Evolutionary conservation across 768 basidiomycete species (phyloP).

Genomic region (Leccinum variicolor): DNA sequence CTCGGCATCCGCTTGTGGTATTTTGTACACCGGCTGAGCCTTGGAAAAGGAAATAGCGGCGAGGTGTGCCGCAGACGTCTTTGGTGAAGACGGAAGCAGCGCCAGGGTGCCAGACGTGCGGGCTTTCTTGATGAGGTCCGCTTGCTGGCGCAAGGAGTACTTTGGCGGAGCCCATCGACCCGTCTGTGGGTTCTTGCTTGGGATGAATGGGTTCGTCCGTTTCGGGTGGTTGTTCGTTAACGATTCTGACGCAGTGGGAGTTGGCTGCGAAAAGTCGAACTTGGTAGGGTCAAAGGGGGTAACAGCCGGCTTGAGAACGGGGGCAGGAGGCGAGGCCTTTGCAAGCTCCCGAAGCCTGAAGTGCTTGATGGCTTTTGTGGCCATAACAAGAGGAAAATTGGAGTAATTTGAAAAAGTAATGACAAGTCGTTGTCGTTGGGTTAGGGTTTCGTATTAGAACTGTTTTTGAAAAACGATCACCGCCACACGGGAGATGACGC

Average conservation of each 20-base stretch:
- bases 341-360: conserved; percentile 27
- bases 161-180: conserved; percentile 67
- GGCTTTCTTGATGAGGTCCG: conserved; percentile 74
- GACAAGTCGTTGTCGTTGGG: accelerated
- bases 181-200: conserved; percentile 54
- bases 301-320: conserved; percentile 25
- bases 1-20: background rate
- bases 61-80: conserved; percentile 36
- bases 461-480: too few relatives aligned
- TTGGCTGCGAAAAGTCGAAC: conserved; percentile 19
- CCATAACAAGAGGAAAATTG: conserved; percentile 12
- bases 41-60: conserved; percentile 19
- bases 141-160: conserved; percentile 74
- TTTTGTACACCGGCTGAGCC: conserved; percentile 8
- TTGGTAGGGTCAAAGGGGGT: conserved; percentile 17
- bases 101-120: conserved; percentile 48
- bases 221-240: conserved; percentile 17
- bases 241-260: background rate
- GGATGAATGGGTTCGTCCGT: conserved; percentile 64
- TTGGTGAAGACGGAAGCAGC: conserved; percentile 68
- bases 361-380: conserved; percentile 23
- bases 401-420: background rate
- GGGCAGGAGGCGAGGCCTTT: conserved; percentile 9
- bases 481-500: too few relatives aligned
- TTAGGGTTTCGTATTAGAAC: too few relatives aligned